Conservation (phyloP, 2,329 filamentous ascomycete species). For the Huntiella abstrusa region DNA sequence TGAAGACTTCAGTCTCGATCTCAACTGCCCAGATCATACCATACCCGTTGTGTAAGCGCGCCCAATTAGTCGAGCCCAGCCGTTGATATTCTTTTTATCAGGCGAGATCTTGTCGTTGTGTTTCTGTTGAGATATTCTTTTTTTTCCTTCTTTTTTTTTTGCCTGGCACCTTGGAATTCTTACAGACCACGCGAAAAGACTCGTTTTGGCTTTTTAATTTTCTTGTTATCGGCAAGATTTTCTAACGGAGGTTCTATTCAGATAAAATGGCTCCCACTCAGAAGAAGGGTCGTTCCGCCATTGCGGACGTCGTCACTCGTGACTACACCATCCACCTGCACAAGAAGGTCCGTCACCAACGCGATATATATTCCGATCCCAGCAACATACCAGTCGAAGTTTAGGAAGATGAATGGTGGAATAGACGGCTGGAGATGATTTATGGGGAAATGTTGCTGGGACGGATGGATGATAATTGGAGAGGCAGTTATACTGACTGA, state of each 20-base stretch:
- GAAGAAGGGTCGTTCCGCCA: slow-evolving; percentile 80
- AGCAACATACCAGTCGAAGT: not conserved
- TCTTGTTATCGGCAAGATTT: slow-evolving; percentile 7
- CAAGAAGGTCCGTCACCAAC: slow-evolving; percentile 47
- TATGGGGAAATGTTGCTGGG: not conserved
- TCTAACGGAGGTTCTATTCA: slow-evolving; percentile 23
- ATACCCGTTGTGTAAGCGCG: slow-evolving; percentile 11
- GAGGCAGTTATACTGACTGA: slow-evolving; percentile 18
- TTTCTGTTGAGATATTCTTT: slow-evolving; percentile 10
- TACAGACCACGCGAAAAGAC: not conserved
- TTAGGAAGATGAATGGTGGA: not conserved
- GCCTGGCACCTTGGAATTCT: too few species aligned
- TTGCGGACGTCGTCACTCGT: slow-evolving; percentile 95
- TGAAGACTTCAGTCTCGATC: slow-evolving; percentile 11
- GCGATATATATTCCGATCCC: not conserved
- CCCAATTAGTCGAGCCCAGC: slow-evolving; percentile 1
- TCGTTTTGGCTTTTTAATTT: slow-evolving; percentile 2
- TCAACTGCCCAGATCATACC: slow-evolving; percentile 11
- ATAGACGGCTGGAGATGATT: not conserved
- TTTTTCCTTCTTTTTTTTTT: too few species aligned
- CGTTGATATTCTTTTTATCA: slow-evolving; percentile 1
- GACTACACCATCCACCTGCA: slow-evolving; percentile 99
- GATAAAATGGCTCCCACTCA: slow-evolving; percentile 44
- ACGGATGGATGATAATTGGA: slow-evolving; percentile 9
- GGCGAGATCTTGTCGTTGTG: slow-evolving; percentile 11